Evolutionary conservation across 139 green algal genomes (phyloP), one percentile per base, ranked within the genome.

Genomic region (Chlorella sorokiniana): DNA sequence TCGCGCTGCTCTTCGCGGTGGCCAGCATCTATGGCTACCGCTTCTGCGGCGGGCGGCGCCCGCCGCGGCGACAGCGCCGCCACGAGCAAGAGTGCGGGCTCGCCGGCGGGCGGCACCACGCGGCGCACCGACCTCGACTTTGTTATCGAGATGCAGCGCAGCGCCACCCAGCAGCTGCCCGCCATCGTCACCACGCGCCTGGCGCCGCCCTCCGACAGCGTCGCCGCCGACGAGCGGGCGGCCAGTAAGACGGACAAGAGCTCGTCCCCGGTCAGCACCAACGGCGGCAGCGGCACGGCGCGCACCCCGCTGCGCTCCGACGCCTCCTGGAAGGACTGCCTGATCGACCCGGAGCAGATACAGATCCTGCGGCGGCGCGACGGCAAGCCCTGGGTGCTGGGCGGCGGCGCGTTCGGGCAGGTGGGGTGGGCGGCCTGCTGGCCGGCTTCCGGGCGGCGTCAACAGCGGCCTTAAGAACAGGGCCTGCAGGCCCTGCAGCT

Each of bases 321-420:
- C 29, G 20, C 63, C 16, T 45, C 48, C 14, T 83, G 78, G 78
- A 68, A 45, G 61, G 78, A 83, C 67, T 63, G 65, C 61, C 67
- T 73, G 10, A 85, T 88, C 2, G 31, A 76, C 5, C 38, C 79
- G 3, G 56, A 65, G 4, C 44, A 86, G 31, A 79, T 88, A 6
- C 25, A 73, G 40, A 84, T 88, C 33, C 67, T 65, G 37, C 70
- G 64, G 37, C 77, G 70, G 37, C 9, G 67, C 11, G 76, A 83
- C 59, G 84, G 80, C 61, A 48, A 31, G 20, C 61, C 69, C 3
- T 88, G 84, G 84, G 35, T 84, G 48, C 81, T 88, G n/a, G 84
- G 80, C 3, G 51, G 75, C 51, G 84, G 80, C 31, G 81, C 84
- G 4, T 81, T 59, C 40, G 84, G 84, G 11, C 61, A 62, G 81